Evolutionary conservation across 2,329 filamentous ascomycete species (phyloP).

Genomic region (Colletotrichum graminicola): DNA sequence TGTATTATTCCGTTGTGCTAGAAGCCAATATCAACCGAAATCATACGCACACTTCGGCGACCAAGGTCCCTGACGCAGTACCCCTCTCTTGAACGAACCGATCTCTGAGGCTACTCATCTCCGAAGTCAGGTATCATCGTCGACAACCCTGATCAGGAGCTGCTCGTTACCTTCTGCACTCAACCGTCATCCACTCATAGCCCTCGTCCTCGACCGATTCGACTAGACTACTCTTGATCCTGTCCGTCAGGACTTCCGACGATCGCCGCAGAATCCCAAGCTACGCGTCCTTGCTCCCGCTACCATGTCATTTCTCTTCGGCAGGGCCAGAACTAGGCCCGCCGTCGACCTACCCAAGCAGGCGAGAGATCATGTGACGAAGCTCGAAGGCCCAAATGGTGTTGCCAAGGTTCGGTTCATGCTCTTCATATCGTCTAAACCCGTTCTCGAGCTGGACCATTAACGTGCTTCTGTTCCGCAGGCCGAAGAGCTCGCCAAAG

Average conservation of each 20-base stretch:
- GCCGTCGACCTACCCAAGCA: constrained; percentile 68
- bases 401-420: constrained; percentile 58
- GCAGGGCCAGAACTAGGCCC: constrained; percentile 63
- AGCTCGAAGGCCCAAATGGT: constrained; percentile 63
- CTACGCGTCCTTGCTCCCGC: neutral
- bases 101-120: neutral
- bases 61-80: neutral
- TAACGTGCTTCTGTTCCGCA: constrained; percentile 53
- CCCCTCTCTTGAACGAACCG: neutral
- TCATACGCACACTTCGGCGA: neutral
- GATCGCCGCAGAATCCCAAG: neutral
- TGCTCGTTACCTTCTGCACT: neutral
- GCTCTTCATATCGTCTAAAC: constrained; percentile 8
- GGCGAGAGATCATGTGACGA: constrained; percentile 66
- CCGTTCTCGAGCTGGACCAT: constrained; percentile 41
- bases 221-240: neutral
- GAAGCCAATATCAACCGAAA: neutral
- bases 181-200: neutral
- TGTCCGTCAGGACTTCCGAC: neutral
- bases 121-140: neutral
- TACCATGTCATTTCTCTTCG: constrained; percentile 69
- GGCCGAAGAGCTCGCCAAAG: constrained; percentile 89
- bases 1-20: neutral
- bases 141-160: neutral
- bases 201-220: neutral